Conservation (phyloP, 768 basidiomycete genomes). For the Boletus huronensis region DNA sequence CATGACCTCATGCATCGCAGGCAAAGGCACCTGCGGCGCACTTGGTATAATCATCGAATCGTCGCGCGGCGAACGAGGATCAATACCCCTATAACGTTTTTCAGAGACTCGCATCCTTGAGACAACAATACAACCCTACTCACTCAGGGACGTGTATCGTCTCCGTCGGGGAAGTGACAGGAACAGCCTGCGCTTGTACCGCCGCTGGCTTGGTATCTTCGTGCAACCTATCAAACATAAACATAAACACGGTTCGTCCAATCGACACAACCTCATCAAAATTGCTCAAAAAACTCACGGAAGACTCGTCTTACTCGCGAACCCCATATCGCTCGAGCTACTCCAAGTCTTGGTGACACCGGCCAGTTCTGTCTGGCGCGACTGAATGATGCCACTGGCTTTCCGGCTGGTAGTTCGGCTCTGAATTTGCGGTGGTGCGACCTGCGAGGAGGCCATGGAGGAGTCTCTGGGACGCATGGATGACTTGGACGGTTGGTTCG, state of each 20-base stretch:
- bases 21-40: constrained; percentile 30
- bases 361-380: constrained; percentile 29
- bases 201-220: constrained; percentile 25
- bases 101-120: not conserved
- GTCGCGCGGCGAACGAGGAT: constrained; percentile 34
- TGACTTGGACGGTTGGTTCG: constrained; percentile 23
- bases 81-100: constrained; percentile 11
- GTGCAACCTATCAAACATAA: constrained; percentile 9
- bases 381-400: constrained; percentile 21
- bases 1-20: constrained; percentile 35
- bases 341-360: constrained; percentile 34
- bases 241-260: not conserved
- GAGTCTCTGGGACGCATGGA: constrained; percentile 24
- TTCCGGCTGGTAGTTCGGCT: constrained; percentile 28
- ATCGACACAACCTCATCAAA: not conserved
- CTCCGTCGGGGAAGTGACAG: constrained; percentile 26
- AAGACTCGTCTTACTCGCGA: constrained; percentile 16
- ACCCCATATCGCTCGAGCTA: constrained; percentile 21
- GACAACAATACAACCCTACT: not conserved
- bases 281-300: constrained; percentile 14
- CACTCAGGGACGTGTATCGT: constrained; percentile 32
- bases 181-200: constrained; percentile 6
- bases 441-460: constrained; percentile 27
- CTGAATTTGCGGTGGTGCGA: constrained; percentile 6
- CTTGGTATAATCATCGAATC: constrained; percentile 22